phyloP scores from a whole-genome alignment of 225 moss, liverwort and hornwort species.

The Marchantia polymorpha region DNA sequence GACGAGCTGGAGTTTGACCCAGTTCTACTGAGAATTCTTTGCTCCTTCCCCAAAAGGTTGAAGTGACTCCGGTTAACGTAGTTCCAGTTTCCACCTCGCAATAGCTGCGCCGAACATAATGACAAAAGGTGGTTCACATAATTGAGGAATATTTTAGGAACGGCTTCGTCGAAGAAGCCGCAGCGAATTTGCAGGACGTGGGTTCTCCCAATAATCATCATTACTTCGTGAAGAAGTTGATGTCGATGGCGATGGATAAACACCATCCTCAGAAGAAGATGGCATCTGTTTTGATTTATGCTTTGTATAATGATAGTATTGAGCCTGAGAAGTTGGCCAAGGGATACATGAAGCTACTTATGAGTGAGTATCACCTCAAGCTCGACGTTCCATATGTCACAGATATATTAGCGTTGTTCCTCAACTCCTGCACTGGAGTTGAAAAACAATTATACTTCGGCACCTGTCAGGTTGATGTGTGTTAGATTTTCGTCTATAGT shows the following conservation, averaged over 20 bases:
- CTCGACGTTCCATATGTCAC: conserved; percentile 90
- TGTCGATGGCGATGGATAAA: conserved; percentile 90
- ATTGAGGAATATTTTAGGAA: conserved; percentile 88
- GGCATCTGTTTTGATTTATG: conserved; percentile 89
- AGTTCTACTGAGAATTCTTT: not conserved
- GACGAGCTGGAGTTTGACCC: not conserved
- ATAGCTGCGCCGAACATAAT: conserved; percentile 24
- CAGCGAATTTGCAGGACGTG: conserved; percentile 68
- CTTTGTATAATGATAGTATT: conserved; percentile 88
- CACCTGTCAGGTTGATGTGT: no score
- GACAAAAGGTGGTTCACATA: conserved; percentile 62
- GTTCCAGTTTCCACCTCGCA: conserved; percentile 61
- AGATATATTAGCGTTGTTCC: conserved; percentile 83
- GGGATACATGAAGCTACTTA: conserved; percentile 78
- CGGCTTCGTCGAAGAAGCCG: conserved; percentile 74
- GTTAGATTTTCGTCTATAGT: no score
- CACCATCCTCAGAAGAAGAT: conserved; percentile 97
- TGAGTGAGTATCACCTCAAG: conserved; percentile 82
- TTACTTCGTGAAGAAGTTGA: conserved; percentile 84
- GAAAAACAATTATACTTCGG: no score
- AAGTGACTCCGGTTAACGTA: conserved; percentile 57
- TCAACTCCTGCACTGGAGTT: no score
- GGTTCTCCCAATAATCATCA: conserved; percentile 92
- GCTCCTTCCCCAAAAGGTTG: conserved; percentile 42
- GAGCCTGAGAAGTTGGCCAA: conserved; percentile 87